Evolutionary conservation across 306 rosid genomes (phyloP), one percentile per base, ranked within the genome.

Genomic region (Medicago ruthenica): DNA sequence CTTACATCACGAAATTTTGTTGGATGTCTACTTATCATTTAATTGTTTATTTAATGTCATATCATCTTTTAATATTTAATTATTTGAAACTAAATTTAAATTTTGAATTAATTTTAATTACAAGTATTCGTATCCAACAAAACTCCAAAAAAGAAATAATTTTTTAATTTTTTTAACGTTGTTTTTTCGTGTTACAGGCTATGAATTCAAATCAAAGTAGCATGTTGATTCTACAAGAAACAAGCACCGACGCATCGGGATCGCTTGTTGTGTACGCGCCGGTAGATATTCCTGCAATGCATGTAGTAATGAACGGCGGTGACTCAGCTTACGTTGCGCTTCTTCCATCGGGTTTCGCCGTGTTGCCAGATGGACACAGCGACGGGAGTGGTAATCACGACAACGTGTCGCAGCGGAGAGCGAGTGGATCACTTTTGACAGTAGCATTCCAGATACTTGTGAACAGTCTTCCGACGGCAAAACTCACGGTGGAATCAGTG

Each of bases 181-280:
- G 2, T 6, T 4, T 9, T 8, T 16, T 62, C 14, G 9, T 17
- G 1, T 31, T 27, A 76, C 88, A 93, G 97, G 95, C 93, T 31
- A 78, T 85, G 78, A 91, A 88, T 82, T 60, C 97, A 7, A 94
- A 78, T 86, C 98, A 92, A 79, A 92, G 95, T 50, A 95, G 97
- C 86, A 95, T 95, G 99, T 76, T 95, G 79, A 95, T 94, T 6
- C 21, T 94, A 40, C 98, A 94, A 58, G 98, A 94, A 81, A 94
- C 97, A 0, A 88, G 93, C 90, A 88, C 87, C 34, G 98, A 94
- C 82, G 90, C 91, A 71, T 89, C 93, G 0, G 97, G 98, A 0
- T 86, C 96, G 76, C 90, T 91, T 76, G 95, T 94, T 5, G 98
- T 94, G 73, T 94, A 94, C 93, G 98, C 98, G 86, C 98, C 98